Percentiles rank a stretch among this genome's conserved stretches.
phyloP scores from a whole-genome alignment of 1,284 basidiomycete genomes.

The Melampsora americana region DNA sequence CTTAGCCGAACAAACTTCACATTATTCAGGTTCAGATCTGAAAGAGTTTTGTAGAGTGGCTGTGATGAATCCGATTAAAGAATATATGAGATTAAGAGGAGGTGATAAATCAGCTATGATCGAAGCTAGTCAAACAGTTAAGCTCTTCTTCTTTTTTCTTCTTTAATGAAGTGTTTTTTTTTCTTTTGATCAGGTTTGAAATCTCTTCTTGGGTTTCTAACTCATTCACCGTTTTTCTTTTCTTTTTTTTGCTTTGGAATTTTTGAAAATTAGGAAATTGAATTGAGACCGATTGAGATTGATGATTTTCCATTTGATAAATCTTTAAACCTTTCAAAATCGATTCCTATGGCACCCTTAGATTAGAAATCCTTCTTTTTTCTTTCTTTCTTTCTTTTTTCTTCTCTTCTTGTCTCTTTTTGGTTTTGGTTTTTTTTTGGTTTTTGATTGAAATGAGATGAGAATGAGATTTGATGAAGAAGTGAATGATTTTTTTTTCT shows the following conservation, averaged over 20 bases:
- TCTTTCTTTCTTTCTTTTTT: too few relatives aligned
- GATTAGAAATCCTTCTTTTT: too few relatives aligned
- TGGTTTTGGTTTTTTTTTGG: too few relatives aligned
- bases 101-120: slow-evolving; percentile 38
- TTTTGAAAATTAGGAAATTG: slow-evolving; percentile 33
- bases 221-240: too few relatives aligned
- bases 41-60: slow-evolving; percentile 85
- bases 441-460: too few relatives aligned
- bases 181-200: too few relatives aligned
- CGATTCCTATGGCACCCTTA: slow-evolving; percentile 1
- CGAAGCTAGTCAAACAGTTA: slow-evolving; percentile 26
- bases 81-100: slow-evolving; percentile 36
- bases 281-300: slow-evolving; percentile 32
- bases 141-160: neutral
- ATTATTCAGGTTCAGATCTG: slow-evolving; percentile 84
- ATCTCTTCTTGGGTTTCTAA: too few relatives aligned
- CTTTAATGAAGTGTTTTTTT: neutral
- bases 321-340: neutral
- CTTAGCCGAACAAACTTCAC: slow-evolving; percentile 71
- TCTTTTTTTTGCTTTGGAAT: neutral
- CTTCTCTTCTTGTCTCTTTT: too few relatives aligned
- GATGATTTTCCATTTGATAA: slow-evolving; percentile 23
- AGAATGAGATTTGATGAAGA: too few relatives aligned
- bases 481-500: too few relatives aligned
- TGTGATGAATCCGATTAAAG: slow-evolving; percentile 52